Evolutionary conservation across 1,284 basidiomycete genomes (phyloP).

Genomic region (Grifola frondosa): DNA sequence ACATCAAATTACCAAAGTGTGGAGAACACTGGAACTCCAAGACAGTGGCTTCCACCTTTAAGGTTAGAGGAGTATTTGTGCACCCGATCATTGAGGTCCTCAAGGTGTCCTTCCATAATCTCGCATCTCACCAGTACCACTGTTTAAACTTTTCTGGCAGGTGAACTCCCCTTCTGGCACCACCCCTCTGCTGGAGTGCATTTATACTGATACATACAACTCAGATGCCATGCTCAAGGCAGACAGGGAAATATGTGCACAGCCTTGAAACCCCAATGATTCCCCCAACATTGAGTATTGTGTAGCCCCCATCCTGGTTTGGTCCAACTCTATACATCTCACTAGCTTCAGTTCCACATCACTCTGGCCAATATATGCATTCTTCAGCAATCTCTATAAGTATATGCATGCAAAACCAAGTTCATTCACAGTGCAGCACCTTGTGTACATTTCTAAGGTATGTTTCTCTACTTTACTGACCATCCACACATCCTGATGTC

Average conservation of each 20-base stretch:
- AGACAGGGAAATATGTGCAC: slow-evolving; percentile 4
- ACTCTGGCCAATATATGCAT: not conserved
- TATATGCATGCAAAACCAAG: slow-evolving; percentile 18
- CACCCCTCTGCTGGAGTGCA: too few species aligned
- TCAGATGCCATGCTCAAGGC: slow-evolving; percentile 15
- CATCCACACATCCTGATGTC: not conserved
- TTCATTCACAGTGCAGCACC: slow-evolving; percentile 11
- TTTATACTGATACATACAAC: slow-evolving; percentile 16
- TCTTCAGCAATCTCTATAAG: slow-evolving; percentile 22
- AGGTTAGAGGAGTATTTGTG: slow-evolving; percentile 24
- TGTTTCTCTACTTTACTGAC: too few species aligned
- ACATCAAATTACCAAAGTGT: slow-evolving; percentile 21
- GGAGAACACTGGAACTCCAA: slow-evolving; percentile 15
- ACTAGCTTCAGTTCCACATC: slow-evolving; percentile 15
- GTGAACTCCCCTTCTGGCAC: too few species aligned
- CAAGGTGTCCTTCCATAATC: not conserved
- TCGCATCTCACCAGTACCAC: not conserved
- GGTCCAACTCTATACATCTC: slow-evolving; percentile 17
- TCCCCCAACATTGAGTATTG: slow-evolving; percentile 8
- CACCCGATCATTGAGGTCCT: too few species aligned
- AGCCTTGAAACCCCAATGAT: slow-evolving; percentile 1
- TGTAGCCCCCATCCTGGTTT: slow-evolving; percentile 12
- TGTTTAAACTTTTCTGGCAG: not conserved
- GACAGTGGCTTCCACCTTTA: slow-evolving; percentile 21
- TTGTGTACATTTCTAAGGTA: slow-evolving; percentile 33